phyloP scores from a whole-genome alignment of 2,329 filamentous ascomycete species.

The Herpotrichia juniperi region DNA sequence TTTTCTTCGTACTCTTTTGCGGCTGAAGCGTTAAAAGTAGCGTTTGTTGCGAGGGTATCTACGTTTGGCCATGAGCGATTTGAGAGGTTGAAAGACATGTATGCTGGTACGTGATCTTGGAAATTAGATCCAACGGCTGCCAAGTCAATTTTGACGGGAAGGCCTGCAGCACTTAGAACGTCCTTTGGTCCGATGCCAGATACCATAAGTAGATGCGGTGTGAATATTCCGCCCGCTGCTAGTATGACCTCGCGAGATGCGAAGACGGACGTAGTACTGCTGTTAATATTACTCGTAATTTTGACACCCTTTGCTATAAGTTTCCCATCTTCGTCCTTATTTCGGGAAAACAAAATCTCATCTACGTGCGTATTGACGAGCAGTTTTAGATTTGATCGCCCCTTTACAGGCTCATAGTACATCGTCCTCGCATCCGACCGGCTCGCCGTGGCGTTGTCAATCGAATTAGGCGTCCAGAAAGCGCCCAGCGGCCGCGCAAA shows the following conservation, averaged over 20 bases:
- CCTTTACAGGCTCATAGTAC: slow-evolving; percentile 7
- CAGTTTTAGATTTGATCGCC: slow-evolving; percentile 9
- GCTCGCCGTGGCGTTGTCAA: slow-evolving; percentile 16
- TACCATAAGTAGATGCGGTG: slow-evolving; percentile 57
- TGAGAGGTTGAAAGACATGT: slow-evolving; percentile 21
- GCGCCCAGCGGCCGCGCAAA: slow-evolving; percentile 24
- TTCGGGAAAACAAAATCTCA: slow-evolving; percentile 8
- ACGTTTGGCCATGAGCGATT: slow-evolving; percentile 27
- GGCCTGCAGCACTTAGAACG: slow-evolving; percentile 20
- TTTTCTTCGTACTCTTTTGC: slow-evolving; percentile 32
- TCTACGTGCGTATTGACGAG: slow-evolving; percentile 4
- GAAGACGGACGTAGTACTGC: not conserved
- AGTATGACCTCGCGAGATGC: slow-evolving; percentile 60
- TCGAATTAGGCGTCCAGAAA: slow-evolving; percentile 30
- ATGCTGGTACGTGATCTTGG: slow-evolving; percentile 20
- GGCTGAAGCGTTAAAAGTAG: slow-evolving; percentile 30
- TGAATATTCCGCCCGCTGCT: slow-evolving; percentile 61
- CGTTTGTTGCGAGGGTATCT: slow-evolving; percentile 22
- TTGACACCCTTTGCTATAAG: slow-evolving; percentile 11
- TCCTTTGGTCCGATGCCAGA: slow-evolving; percentile 27
- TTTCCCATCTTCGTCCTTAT: not conserved
- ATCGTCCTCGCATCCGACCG: slow-evolving; percentile 21
- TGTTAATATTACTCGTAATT: not conserved
- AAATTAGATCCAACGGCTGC: slow-evolving; percentile 27
- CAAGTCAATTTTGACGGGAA: slow-evolving; percentile 21